These are phyloP conservation scores for Manihot esculenta DNA, from an alignment of 441 rosid genomes.

Conservation along the genomic window DNA sequence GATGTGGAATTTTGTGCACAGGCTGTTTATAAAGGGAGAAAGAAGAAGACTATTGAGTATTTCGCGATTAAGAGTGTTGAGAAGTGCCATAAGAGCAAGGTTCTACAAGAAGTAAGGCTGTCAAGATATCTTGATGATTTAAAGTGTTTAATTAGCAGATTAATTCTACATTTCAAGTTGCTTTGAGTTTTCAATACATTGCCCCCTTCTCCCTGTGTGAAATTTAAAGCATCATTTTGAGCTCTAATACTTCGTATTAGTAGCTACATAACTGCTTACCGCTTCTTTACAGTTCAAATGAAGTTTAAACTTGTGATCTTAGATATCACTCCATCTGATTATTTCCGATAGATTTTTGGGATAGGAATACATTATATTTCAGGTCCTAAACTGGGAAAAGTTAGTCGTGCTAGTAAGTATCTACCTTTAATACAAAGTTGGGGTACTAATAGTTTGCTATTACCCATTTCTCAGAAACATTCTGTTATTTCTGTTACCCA, in stretches of 20 bases:
- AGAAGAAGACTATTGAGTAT: constrained; percentile 96
- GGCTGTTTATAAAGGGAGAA: constrained; percentile 95
- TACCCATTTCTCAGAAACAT: neutral
- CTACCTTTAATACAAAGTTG: neutral
- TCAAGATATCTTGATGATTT: neutral
- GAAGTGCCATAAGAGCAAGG: constrained; percentile 83
- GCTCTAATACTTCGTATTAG: neutral
- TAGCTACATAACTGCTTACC: neutral
- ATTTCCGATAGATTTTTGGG: too few species aligned
- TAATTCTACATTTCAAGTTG: neutral
- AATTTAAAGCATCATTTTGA: too few species aligned
- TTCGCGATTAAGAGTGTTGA: constrained; percentile 94
- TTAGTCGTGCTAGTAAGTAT: neutral
- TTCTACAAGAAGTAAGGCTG: constrained; percentile 85
- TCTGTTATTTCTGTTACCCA: too few species aligned
- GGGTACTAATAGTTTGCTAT: neutral
- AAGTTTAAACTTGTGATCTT: neutral
- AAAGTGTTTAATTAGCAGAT: neutral
- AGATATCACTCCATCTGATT: too few species aligned
- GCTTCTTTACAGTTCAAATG: too few species aligned
- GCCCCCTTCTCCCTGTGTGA: neutral
- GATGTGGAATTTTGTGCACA: constrained; percentile 16
- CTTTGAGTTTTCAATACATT: neutral
- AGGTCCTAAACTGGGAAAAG: neutral
- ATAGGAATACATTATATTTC: neutral